A percentile compares a stretch with the other conserved stretches of the same genome.
Evolutionary conservation across 2,329 filamentous ascomycete genomes (phyloP).

Genomic region (Clarireedia monteithiana): DNA sequence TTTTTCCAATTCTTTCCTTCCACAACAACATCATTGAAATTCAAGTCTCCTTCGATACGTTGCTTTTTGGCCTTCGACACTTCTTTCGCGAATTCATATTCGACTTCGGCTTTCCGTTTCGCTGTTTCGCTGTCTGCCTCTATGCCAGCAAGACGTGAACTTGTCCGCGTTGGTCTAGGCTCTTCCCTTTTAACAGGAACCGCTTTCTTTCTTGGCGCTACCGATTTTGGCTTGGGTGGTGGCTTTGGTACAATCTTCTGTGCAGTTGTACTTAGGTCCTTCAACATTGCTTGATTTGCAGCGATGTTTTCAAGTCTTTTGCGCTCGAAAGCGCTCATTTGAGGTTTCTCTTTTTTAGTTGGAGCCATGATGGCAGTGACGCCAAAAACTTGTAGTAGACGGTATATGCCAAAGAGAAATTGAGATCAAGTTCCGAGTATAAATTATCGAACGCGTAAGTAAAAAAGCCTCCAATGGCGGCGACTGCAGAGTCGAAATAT

Average conservation of each 20-base stretch:
- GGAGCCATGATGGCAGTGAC: conserved; percentile 36
- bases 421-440: background rate
- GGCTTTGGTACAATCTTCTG: conserved; percentile 58
- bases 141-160: conserved; percentile 49
- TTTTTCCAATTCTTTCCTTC: conserved; percentile 70
- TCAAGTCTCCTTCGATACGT: conserved; percentile 59
- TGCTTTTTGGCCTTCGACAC: conserved; percentile 53
- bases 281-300: conserved; percentile 74
- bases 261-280: conserved; percentile 65
- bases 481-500: background rate
- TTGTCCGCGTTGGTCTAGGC: conserved; percentile 45
- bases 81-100: conserved; percentile 48
- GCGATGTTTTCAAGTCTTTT: conserved; percentile 80
- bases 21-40: conserved; percentile 69
- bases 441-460: too few species aligned
- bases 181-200: conserved; percentile 42
- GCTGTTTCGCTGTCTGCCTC: conserved; percentile 50
- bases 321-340: conserved; percentile 79
- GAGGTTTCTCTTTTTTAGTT: conserved; percentile 35
- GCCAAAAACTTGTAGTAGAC: background rate
- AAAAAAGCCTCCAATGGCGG: too few species aligned
- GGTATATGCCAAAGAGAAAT: background rate
- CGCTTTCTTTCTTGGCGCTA: conserved; percentile 33
- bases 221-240: conserved; percentile 41
- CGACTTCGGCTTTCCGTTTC: conserved; percentile 61